phyloP scores from a whole-genome alignment of 2,329 filamentous ascomycete genomes.

The Aspergillus sp. region DNA sequence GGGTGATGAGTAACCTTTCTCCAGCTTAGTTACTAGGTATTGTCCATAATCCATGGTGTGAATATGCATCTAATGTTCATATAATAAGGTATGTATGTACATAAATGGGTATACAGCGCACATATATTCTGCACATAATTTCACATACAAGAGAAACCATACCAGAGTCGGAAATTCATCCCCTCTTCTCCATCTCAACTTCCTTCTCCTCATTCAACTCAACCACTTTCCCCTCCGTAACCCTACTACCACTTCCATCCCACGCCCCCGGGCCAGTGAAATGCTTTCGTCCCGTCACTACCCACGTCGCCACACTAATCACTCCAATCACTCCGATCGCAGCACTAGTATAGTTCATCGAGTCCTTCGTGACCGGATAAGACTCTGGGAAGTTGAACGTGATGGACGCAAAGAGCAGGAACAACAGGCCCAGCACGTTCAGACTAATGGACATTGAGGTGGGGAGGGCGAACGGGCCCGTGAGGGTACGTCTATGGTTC shows the following conservation, averaged over 20 bases:
- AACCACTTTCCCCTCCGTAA: background rate
- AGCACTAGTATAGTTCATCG: constrained; percentile 62
- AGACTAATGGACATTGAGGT: constrained; percentile 48
- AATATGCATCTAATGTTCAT: too few species aligned
- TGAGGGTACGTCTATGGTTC: constrained; percentile 40
- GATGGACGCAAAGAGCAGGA: constrained; percentile 56
- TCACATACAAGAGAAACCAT: background rate
- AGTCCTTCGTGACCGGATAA: constrained; percentile 54
- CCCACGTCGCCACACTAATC: constrained; percentile 54
- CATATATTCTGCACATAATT: background rate
- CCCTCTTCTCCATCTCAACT: background rate
- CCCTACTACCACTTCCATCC: background rate
- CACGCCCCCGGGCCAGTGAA: constrained; percentile 51
- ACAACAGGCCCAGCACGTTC: constrained; percentile 55
- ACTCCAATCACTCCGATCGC: constrained; percentile 58
- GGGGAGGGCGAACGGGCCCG: constrained; percentile 44
- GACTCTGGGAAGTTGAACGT: constrained; percentile 59
- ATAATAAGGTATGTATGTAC: background rate
- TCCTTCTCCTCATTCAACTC: background rate
- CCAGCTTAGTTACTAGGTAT: too few species aligned
- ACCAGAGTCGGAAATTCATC: background rate
- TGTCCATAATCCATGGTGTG: too few species aligned
- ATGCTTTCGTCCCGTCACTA: constrained; percentile 52
- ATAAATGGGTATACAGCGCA: background rate
- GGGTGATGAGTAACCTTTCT: background rate